Evolutionary conservation across 1,284 basidiomycete species (phyloP).

Genomic region (Phellinidium pouzarii): DNA sequence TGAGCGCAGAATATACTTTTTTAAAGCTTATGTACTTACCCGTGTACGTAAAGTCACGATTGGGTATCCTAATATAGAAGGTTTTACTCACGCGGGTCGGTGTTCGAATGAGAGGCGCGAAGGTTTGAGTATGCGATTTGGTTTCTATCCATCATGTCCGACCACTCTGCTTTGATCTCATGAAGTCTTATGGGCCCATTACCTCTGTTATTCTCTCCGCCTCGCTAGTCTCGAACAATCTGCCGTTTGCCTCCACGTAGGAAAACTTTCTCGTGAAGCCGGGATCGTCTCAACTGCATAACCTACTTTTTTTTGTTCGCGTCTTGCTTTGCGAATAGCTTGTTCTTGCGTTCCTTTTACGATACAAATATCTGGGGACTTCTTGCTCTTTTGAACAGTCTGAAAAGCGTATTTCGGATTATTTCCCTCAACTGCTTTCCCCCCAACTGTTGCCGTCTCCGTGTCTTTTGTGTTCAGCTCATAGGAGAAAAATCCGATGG

Average conservation of each 20-base stretch:
- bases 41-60: not conserved
- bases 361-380: too few relatives aligned
- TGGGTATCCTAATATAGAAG: not conserved
- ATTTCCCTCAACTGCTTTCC: not conserved
- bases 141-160: constrained; percentile 5
- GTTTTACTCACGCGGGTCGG: not conserved
- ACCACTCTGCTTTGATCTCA: not conserved
- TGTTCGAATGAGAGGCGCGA: not conserved
- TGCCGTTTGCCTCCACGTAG: not conserved
- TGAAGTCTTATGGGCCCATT: not conserved
- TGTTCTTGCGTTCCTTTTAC: too few relatives aligned
- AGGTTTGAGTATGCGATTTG: not conserved
- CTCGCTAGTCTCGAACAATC: not conserved
- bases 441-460: not conserved
- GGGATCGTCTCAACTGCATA: too few relatives aligned
- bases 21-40: not conserved
- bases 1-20: too few relatives aligned
- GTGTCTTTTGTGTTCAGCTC: not conserved
- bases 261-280: too few relatives aligned
- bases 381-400: too few relatives aligned
- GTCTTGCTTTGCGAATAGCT: too few relatives aligned
- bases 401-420: too few relatives aligned
- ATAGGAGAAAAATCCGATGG: not conserved
- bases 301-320: too few relatives aligned
- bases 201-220: not conserved